Evolutionary conservation across 169 alveolate species (phyloP), one percentile per base, ranked within the genome.

Genomic region (Plasmodium coatneyi): DNA sequence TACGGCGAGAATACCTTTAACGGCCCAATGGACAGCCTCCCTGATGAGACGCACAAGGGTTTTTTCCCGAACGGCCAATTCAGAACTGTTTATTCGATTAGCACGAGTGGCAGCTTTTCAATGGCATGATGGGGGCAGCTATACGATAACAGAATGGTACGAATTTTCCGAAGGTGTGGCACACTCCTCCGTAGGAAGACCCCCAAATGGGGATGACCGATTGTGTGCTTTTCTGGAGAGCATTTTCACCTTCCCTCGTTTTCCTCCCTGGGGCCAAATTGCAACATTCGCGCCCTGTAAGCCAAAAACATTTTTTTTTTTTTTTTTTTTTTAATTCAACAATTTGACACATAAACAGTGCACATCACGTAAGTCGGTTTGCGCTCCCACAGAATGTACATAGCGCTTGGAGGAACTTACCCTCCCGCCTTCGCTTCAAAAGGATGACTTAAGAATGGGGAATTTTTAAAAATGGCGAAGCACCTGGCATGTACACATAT

Each of bases 11-110:
- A 43, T 10, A 1, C 41, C 30, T 19, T 84, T 72, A 84, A 32
- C 66, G 39, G 66, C n/a, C 39, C 93, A n/a, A 74, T 76, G 39
- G 5, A 84, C 25, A 6, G 84, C 22, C 60, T 76, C 14, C 78
- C 39, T 3, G 76, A 84, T 84, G 93, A 74, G 54, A 41, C 30
- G 16, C 10, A 32, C 22, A 83, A 83, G 25, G n/a, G 76, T 2
- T 32, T 43, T 52, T 46, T 80, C 70, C 70, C 49, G 1, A 28
- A 66, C 54, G 32, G 72, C 25, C 89, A 36, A 41, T 76, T 72
- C 25, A 74, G 43, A n/a, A 84, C 74, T n/a, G 9, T 84, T 19
- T 84, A 74, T 84, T 84, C 84, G 6, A 49, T 84, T 16, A 84
- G 93, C 14, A 84, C 84, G 22, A 41, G 19, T 74, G 93, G 43